A percentile compares a stretch with the other conserved stretches of the same genome.
phyloP scores from a whole-genome alignment of 495 filamentous ascomycete genomes.

The Geopyxis carbonaria region DNA sequence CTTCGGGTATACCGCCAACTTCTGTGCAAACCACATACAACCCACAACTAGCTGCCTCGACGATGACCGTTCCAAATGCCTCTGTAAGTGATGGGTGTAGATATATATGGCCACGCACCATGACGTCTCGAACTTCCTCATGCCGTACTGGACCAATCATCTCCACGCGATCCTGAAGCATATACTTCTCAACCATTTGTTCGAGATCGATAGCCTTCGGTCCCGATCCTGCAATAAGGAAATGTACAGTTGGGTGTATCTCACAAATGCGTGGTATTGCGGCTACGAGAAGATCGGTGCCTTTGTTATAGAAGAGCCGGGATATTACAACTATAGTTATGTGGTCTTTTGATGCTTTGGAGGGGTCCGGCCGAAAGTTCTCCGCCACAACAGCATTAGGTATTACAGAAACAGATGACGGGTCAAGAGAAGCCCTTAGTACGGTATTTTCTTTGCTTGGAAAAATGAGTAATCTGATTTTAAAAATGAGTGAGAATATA shows the following conservation, averaged over 20 bases:
- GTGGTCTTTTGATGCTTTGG: constrained; percentile 22
- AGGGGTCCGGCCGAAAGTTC: constrained; percentile 58
- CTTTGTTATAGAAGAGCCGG: constrained; percentile 96
- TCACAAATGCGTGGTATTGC: constrained; percentile 83
- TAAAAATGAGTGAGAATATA: neutral
- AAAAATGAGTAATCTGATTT: no score
- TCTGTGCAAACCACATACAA: constrained; percentile 92
- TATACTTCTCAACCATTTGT: constrained; percentile 90
- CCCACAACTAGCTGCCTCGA: constrained; percentile 89
- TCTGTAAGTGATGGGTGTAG: constrained; percentile 89
- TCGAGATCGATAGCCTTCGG: constrained; percentile 95
- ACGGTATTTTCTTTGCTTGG: constrained; percentile 98
- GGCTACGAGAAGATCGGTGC: constrained; percentile 84
- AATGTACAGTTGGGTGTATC: constrained; percentile 78
- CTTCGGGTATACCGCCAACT: constrained; percentile 91
- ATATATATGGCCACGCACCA: constrained; percentile 93
- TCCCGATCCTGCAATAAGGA: constrained; percentile 88
- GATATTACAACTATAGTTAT: constrained; percentile 97
- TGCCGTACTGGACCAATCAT: constrained; percentile 83
- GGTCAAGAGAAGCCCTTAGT: constrained; percentile 82
- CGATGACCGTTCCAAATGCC: constrained; percentile 92
- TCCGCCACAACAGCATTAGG: constrained; percentile 95
- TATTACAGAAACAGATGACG: constrained; percentile 91
- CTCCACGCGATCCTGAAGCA: constrained; percentile 86
- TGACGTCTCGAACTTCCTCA: constrained; percentile 95